Conservation (phyloP, 2,329 filamentous ascomycete genomes). For the Ceratocystis variospora region DNA sequence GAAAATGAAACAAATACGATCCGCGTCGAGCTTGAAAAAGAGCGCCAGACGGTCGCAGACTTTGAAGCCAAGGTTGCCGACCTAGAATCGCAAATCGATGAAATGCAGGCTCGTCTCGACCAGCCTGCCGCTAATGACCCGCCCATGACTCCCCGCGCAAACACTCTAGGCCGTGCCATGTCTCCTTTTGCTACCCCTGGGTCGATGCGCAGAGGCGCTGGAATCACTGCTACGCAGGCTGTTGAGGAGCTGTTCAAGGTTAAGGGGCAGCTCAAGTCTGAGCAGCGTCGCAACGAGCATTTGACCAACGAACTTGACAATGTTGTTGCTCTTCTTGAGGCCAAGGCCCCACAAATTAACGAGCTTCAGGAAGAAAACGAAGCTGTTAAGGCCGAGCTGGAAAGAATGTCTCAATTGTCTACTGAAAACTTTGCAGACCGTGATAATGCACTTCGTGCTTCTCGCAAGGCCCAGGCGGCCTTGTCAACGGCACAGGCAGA, state of each 20-base stretch:
- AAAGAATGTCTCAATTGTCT: conserved; percentile 72
- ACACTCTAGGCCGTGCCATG: conserved; percentile 41
- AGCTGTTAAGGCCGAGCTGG: conserved; percentile 63
- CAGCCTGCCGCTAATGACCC: conserved; percentile 29
- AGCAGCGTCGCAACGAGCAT: conserved; percentile 60
- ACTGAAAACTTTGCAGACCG: conserved; percentile 71
- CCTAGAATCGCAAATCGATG: conserved; percentile 41
- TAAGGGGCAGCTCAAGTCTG: conserved; percentile 58
- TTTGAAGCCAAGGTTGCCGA: conserved; percentile 37
- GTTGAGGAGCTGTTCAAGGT: conserved; percentile 51
- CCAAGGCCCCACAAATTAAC: conserved; percentile 74
- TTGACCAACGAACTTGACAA: conserved; percentile 68
- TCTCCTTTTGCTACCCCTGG: conserved; percentile 51
- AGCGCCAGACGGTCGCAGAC: conserved; percentile 34
- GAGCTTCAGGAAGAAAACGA: conserved; percentile 72
- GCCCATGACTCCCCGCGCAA: conserved; percentile 48
- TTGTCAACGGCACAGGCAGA: conserved; percentile 52
- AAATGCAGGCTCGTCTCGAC: conserved; percentile 37
- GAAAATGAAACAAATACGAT: conserved; percentile 45
- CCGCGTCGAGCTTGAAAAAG: conserved; percentile 43
- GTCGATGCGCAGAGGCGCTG: conserved; percentile 41
- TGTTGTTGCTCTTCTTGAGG: conserved; percentile 72
- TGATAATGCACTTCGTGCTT: conserved; percentile 62
- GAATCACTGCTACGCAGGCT: conserved; percentile 46
- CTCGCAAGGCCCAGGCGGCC: conserved; percentile 64